A percentile compares a stretch with the other conserved stretches of the same genome.
Conservation (phyloP, 768 basidiomycete species). For the Lactifluus subvellereus region DNA sequence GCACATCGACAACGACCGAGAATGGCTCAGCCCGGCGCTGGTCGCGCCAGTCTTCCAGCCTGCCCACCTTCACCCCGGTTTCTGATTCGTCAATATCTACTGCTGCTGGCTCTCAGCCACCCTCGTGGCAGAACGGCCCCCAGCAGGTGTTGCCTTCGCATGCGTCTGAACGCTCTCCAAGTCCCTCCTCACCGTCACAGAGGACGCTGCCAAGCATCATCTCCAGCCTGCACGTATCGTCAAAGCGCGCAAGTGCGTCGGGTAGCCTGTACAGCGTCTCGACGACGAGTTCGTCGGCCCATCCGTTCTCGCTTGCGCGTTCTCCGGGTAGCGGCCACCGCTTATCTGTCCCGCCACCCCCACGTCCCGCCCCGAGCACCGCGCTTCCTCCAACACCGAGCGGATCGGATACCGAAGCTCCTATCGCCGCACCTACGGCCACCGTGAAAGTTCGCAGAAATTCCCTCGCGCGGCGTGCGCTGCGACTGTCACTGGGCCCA, state of each 20-base stretch:
- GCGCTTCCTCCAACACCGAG: constrained; percentile 66
- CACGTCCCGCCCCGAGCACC: constrained; percentile 63
- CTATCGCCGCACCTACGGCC: constrained; percentile 25
- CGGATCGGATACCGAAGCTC: constrained; percentile 28
- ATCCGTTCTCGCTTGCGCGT: constrained; percentile 29
- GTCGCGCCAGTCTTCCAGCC: constrained; percentile 35
- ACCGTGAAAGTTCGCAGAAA: constrained; percentile 41
- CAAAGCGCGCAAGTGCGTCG: constrained; percentile 31
- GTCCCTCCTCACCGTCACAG: constrained; percentile 31
- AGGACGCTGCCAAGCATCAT: constrained; percentile 19
- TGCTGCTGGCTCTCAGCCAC: constrained; percentile 26
- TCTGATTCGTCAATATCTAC: constrained; percentile 53
- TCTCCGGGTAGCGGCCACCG: constrained; percentile 39
- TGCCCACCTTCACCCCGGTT: constrained; percentile 52
- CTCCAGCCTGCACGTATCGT: constrained; percentile 16
- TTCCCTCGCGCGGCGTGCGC: constrained; percentile 50
- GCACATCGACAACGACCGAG: constrained; percentile 11
- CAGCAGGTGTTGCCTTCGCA: constrained; percentile 24
- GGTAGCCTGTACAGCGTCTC: constrained; percentile 38
- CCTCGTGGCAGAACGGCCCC: constrained; percentile 22
- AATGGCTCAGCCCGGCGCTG: constrained; percentile 29
- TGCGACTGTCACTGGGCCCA: constrained; percentile 41
- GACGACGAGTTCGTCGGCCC: constrained; percentile 31
- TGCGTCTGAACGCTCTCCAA: constrained; percentile 16
- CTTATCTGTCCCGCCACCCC: constrained; percentile 63